These are phyloP conservation scores for Apiotrichum gracile DNA, from an alignment of 1,284 basidiomycete species.

Conservation along the genomic window DNA sequence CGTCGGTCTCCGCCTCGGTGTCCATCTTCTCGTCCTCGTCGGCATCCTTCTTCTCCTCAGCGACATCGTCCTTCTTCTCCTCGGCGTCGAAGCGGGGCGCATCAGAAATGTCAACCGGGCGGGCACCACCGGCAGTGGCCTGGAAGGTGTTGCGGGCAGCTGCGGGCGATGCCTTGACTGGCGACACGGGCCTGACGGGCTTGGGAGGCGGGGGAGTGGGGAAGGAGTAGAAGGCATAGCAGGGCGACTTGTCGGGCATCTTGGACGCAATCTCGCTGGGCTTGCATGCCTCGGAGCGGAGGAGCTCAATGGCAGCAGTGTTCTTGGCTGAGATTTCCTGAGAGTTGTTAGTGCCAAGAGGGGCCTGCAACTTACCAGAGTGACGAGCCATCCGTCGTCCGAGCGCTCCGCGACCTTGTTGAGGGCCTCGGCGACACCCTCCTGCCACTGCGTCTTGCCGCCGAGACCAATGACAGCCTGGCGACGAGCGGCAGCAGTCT, in stretches of 20 bases:
- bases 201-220: slow-evolving; percentile 48
- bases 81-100: slow-evolving; percentile 14
- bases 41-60: slow-evolving; percentile 8
- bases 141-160: slow-evolving; percentile 37
- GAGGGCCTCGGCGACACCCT: slow-evolving; percentile 61
- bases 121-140: slow-evolving; percentile 34
- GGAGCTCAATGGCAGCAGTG: slow-evolving; percentile 28
- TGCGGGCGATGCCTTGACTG: slow-evolving; percentile 7
- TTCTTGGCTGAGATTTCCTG: slow-evolving; percentile 34
- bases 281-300: slow-evolving; percentile 34
- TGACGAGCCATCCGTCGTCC: slow-evolving; percentile 53
- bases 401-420: slow-evolving; percentile 54
- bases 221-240: slow-evolving; percentile 69
- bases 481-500: slow-evolving; percentile 28
- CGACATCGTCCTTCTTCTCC: background rate
- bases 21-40: slow-evolving; percentile 1
- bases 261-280: slow-evolving; percentile 49
- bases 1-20: slow-evolving; percentile 4
- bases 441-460: slow-evolving; percentile 56
- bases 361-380: slow-evolving; percentile 54
- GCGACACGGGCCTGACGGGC: slow-evolving; percentile 4
- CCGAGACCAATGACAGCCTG: slow-evolving; percentile 39
- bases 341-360: background rate
- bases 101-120: slow-evolving; percentile 19
- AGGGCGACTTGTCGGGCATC: slow-evolving; percentile 41